Percentiles rank a stretch among this genome's conserved stretches.
These are phyloP conservation scores for Inonotus hispidus DNA, from an alignment of 1,284 basidiomycete species.

Conservation along the genomic window DNA sequence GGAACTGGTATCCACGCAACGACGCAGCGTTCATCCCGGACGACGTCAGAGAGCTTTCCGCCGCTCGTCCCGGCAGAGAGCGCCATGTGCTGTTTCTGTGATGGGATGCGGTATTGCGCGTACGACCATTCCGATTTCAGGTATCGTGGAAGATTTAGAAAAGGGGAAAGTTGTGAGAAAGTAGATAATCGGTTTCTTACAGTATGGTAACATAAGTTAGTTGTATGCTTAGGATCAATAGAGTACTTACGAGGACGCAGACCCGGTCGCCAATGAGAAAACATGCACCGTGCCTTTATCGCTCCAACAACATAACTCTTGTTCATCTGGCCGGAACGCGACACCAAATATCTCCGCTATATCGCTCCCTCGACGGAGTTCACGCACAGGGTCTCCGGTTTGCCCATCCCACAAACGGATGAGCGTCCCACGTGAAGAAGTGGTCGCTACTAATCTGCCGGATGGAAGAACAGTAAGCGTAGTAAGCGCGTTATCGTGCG, in stretches of 20 bases:
- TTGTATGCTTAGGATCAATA: slow-evolving; percentile 9
- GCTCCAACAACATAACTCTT: slow-evolving; percentile 84
- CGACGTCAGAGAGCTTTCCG: slow-evolving; percentile 53
- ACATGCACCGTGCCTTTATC: slow-evolving; percentile 96
- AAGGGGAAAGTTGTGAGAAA: slow-evolving; percentile 69
- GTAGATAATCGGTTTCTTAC: slow-evolving; percentile 75
- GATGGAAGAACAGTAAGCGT: slow-evolving; percentile 74
- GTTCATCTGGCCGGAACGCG: slow-evolving; percentile 71
- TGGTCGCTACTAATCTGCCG: slow-evolving; percentile 80
- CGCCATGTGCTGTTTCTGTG: slow-evolving; percentile 75
- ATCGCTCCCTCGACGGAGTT: slow-evolving; percentile 85
- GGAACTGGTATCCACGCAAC: slow-evolving; percentile 75
- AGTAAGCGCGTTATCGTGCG: slow-evolving; percentile 77
- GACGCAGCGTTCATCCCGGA: slow-evolving; percentile 79
- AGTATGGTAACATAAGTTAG: slow-evolving; percentile 10
- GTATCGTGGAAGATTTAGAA: slow-evolving; percentile 83
- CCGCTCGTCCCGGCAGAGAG: slow-evolving; percentile 51
- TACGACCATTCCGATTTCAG: slow-evolving; percentile 93
- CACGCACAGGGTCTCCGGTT: slow-evolving; percentile 72
- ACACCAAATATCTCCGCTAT: slow-evolving; percentile 91
- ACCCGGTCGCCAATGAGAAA: slow-evolving; percentile 64
- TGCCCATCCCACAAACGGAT: slow-evolving; percentile 84
- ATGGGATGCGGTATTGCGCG: slow-evolving; percentile 87
- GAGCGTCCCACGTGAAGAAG: slow-evolving; percentile 81
- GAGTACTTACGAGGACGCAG: slow-evolving; percentile 56